Conservation (phyloP, 2,329 filamentous ascomycete genomes). For the Sclerotinia sclerotiorum region DNA sequence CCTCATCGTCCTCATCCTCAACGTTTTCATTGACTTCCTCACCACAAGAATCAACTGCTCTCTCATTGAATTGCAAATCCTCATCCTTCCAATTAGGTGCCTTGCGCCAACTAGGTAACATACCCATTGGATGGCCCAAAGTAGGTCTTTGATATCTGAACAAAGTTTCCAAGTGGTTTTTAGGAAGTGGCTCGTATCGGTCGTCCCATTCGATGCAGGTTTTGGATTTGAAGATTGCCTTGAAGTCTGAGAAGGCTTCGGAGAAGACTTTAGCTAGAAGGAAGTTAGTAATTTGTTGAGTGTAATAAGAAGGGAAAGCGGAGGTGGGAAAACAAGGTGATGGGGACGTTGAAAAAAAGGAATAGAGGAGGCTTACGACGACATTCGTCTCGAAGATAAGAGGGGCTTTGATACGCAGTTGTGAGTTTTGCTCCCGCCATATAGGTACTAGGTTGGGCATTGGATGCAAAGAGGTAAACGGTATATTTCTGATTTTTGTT, state of each 20-base stretch:
- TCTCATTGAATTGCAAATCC: neutral
- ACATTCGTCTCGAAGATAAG: slow-evolving; percentile 42
- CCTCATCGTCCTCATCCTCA: slow-evolving; percentile 7
- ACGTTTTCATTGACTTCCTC: neutral
- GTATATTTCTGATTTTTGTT: slow-evolving; percentile 58
- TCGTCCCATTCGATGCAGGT: slow-evolving; percentile 62
- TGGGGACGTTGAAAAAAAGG: too few relatives aligned
- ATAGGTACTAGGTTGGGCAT: slow-evolving; percentile 59
- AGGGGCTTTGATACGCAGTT: slow-evolving; percentile 37
- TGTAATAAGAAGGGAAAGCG: neutral
- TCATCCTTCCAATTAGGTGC: slow-evolving; percentile 3
- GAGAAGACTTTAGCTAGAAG: slow-evolving; percentile 43
- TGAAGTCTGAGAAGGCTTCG: slow-evolving; percentile 52
- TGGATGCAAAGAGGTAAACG: slow-evolving; percentile 65
- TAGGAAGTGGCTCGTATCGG: slow-evolving; percentile 39
- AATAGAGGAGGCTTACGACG: slow-evolving; percentile 32
- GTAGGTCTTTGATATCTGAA: slow-evolving; percentile 29
- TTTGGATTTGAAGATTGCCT: slow-evolving; percentile 56
- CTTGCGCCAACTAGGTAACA: slow-evolving; percentile 25
- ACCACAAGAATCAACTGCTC: slow-evolving; percentile 3
- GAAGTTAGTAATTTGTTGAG: neutral
- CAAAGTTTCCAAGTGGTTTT: neutral
- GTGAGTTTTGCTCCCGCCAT: slow-evolving; percentile 55
- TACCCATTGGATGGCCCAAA: slow-evolving; percentile 28
- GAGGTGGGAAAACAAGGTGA: too few relatives aligned